phyloP scores from a whole-genome alignment of 306 rosid species.

The Fragaria nilgerrensis region DNA sequence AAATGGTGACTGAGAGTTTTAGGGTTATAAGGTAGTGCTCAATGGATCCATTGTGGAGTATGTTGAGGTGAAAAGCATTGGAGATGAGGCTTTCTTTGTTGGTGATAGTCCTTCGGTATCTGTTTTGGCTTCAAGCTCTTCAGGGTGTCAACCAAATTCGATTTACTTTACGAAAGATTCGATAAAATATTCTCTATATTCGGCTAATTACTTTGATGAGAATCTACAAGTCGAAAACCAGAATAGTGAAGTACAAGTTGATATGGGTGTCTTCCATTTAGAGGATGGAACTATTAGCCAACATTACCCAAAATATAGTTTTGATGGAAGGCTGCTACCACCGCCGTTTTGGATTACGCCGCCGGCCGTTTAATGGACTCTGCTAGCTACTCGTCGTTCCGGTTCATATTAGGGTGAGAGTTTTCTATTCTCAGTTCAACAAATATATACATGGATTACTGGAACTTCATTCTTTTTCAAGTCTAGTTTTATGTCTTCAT shows the following conservation, averaged over 20 bases:
- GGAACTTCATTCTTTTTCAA: background rate
- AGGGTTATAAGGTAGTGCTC: background rate
- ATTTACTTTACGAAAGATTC: background rate
- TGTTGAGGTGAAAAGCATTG: constrained; percentile 2
- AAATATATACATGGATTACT: background rate
- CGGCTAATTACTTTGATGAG: background rate
- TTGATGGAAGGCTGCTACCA: background rate
- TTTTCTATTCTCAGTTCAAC: background rate
- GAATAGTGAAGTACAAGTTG: background rate
- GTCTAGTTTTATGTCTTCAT: background rate
- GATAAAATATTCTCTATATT: background rate
- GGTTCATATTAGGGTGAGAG: background rate
- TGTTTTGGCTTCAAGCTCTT: background rate
- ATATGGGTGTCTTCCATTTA: background rate
- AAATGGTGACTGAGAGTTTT: background rate
- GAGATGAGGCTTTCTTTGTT: background rate
- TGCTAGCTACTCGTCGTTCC: background rate
- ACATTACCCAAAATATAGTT: background rate
- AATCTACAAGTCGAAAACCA: background rate
- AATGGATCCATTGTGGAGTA: background rate
- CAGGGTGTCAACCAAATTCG: background rate
- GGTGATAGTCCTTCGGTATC: background rate
- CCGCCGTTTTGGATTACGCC: background rate
- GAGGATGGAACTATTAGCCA: background rate
- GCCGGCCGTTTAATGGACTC: background rate